Evolutionary conservation across 2,329 filamentous ascomycete genomes (phyloP), one percentile per base, ranked within the genome.

Genomic region (Samsoniella hepiali): DNA sequence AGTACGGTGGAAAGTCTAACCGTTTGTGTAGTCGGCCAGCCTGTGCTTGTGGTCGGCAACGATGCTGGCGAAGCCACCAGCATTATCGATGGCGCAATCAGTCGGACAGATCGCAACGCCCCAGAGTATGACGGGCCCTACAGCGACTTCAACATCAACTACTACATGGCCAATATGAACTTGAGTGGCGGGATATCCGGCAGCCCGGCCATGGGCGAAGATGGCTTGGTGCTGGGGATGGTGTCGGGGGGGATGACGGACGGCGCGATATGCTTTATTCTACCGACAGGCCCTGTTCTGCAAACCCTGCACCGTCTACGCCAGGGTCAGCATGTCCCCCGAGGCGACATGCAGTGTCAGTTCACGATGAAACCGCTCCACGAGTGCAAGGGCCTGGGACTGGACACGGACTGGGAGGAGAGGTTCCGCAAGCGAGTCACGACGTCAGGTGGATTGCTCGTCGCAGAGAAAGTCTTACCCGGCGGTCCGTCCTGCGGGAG

Each of bases 101-200:
- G 92, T 78, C 88, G 95, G 70, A 81, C 98, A 64, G 95, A 99
- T 72, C 87, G 95, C 69, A 99, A 99, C 76, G 95, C 95, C 1
- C 95, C 95, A 17, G 95, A 99, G 72, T 98, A 99, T 70, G 94
- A 93, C 62, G 95, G 98, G n/a, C n/a, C n/a, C 32, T 99, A 99
- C 76, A 95, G 93, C 75, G 95, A 99, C 74, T 99, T 99, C 85
- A 99, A 90, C 74, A 89, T 85, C 54, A 88, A 96, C 75, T 99
- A 99, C 81, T 98, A 98, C 70, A 95, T 99, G 79, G 95, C 95
- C 67, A 96, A 95, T 15, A 95, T 95, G 3, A 93, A 95, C 4
- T 95, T 95, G 2, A 98, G 93, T 74, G 95, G 95, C 68, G 95
- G 95, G 68, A 97, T 92, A 79, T 98, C 95, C 17, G 95, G 95